Evolutionary conservation across 2,329 filamentous ascomycete genomes (phyloP), one percentile per base, ranked within the genome.

Genomic region (Stachybotrys elegans): DNA sequence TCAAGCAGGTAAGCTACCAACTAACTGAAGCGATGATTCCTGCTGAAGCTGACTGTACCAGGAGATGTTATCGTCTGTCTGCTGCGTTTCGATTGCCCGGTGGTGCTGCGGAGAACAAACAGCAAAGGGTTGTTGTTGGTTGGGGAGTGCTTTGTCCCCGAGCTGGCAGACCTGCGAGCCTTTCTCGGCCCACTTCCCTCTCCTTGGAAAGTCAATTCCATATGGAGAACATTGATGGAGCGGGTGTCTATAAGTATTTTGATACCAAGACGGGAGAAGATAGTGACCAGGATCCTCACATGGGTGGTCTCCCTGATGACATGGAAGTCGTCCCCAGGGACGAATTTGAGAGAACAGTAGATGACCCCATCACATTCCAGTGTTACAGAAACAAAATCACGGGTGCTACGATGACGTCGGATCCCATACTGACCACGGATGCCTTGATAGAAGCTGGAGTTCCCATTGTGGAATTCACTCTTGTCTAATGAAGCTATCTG

Each of bases 151-250:
- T 19, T 36, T 5, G 17, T 36, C 6, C 34, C 34, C 21, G 34
- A 36, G 17, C 17, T 36, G 34, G 34, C 34, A 36, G 34, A 36
- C 34, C 16, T 36, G 13, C 34, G 34, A 36, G 34, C 34, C 21
- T 36, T 36, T 19, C 34, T 36, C 17, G 34, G 34, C 16, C 34
- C 34, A 20, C 34, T 36, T 19, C 34, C 34, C 19, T 17, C 34
- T 36, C 34, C 34, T 19, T 36, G 34, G 34, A 36, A 36, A 36
- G 34, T 36, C 34, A 36, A 8, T 36, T 36, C 34, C 34, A 36
- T 17, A 36, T 19, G 34, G 34, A 36, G 13, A 36, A 7, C 13
- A 36, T 36, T 12, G 34, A 36, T 36, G 34, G 34, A 36, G 34
- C 34, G 34, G 34, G 34, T 17, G 19, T 36, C 16, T 36, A 36